Evolutionary conservation across 192 early-diverging fungal species (phyloP), one percentile per base, ranked within the genome.

Genomic region (Coemansia reversa): DNA sequence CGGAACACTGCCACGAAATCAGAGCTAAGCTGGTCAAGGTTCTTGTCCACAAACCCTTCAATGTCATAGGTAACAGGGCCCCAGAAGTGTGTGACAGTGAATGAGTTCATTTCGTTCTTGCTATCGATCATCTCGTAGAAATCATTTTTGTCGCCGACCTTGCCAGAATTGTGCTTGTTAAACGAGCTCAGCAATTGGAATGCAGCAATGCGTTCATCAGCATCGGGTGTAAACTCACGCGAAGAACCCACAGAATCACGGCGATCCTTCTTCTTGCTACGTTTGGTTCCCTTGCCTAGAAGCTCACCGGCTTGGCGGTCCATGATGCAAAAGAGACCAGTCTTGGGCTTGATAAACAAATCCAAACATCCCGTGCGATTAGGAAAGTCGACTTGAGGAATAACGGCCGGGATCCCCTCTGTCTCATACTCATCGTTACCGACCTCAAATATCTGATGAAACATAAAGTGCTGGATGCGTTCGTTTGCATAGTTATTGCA

Each of bases 1-100:
- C 90, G 80, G 71, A 97, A 87, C 25, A 96, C 80, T 11, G 88
- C 86, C 18, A 98, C 87, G 79, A 96, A 95, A 74, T 98, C 95
- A 6, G 91, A 82, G 56, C 78, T 89, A 65, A 70, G 89, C 86
- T 69, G 88, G 84, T 65, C 86, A 39, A 72, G 72, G 73, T 96
- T 96, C 73, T 89, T 90, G 47, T 93, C 93, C 50, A 91, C 66
- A 70, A 98, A 94, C 55, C 84, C 83, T 55, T 87, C 86, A n/a
- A 91, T 83, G 16, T 92, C 86, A 71, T 97, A 98, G 32, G 87
- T 87, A 20, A 96, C 70, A 60, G 89, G 86, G 48, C 85, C 80
- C 77, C 83, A 73, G 58, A 88, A 94, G 72, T 97, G 94, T 58
- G 87, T 82, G 62, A 95, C 84, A n/a, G 86, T 84, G 72, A 97